These are phyloP conservation scores for Metarhizium brunneum DNA, from an alignment of 2,329 filamentous ascomycete species.

Conservation along the genomic window DNA sequence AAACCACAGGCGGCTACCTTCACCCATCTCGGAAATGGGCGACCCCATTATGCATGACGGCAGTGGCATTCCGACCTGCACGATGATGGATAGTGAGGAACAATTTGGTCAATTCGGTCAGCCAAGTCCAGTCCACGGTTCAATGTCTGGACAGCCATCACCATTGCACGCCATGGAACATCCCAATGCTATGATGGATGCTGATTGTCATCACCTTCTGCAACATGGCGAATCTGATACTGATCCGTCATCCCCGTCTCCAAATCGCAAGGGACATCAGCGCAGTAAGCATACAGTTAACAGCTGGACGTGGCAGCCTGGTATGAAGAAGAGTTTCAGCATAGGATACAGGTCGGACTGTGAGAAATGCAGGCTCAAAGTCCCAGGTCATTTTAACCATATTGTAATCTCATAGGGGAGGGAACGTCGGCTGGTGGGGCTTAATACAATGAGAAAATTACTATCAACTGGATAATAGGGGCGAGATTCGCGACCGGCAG, in stretches of 20 bases:
- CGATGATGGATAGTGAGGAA: slow-evolving; percentile 16
- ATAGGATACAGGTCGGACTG: slow-evolving; percentile 73
- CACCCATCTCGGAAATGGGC: slow-evolving; percentile 50
- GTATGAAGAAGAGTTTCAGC: slow-evolving; percentile 62
- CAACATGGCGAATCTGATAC: slow-evolving; percentile 19
- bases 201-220: slow-evolving; percentile 17
- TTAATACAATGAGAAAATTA: not conserved
- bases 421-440: not conserved
- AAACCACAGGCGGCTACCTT: slow-evolving; percentile 45
- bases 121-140: slow-evolving; percentile 11
- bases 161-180: slow-evolving; percentile 29
- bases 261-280: slow-evolving; percentile 44
- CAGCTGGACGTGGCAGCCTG: slow-evolving; percentile 50
- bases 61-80: slow-evolving; percentile 19
- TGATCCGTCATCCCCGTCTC: slow-evolving; percentile 34
- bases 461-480: not conserved
- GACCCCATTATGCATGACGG: slow-evolving; percentile 32
- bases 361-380: slow-evolving; percentile 65
- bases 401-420: slow-evolving; percentile 55
- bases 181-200: slow-evolving; percentile 28
- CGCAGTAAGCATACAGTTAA: slow-evolving; percentile 51
- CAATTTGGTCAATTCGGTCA: not conserved
- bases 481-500: not conserved
- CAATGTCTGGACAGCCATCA: slow-evolving; percentile 12
- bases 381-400: slow-evolving; percentile 74